Conservation (phyloP, 1,284 basidiomycete species). For the Tilletia walkeri region DNA sequence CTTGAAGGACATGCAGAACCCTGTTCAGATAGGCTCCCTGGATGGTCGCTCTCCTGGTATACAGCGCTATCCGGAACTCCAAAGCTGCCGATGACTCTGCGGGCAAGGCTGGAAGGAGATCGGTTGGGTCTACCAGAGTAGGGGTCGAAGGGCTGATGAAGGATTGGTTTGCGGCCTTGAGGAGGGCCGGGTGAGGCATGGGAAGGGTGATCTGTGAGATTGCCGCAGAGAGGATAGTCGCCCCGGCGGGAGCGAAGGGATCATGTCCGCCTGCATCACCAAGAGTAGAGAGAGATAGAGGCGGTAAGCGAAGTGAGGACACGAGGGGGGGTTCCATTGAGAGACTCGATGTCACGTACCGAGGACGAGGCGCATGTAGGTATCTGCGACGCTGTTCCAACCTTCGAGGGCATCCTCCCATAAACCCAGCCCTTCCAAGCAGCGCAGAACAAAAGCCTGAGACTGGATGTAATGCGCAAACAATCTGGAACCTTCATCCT, state of each 20-base stretch:
- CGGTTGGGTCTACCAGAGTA: not conserved
- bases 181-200: conserved; percentile 8
- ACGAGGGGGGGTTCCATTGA: not conserved
- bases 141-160: conserved; percentile 2
- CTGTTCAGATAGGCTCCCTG: conserved; percentile 2
- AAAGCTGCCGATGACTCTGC: not conserved
- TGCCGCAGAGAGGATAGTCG: not conserved
- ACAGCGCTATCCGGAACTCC: not conserved
- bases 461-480: conserved; percentile 9
- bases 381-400: conserved; percentile 12
- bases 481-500: not conserved
- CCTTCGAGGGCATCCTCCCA: conserved; percentile 18
- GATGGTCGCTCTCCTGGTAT: conserved; percentile 2
- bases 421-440: conserved; percentile 10
- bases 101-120: conserved; percentile 3
- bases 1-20: conserved; percentile 8
- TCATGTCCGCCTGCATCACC: conserved; percentile 7
- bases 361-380: conserved; percentile 12
- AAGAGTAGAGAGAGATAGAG: too few relatives aligned
- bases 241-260: not conserved
- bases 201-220: conserved; percentile 3
- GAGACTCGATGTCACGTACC: not conserved
- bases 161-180: not conserved
- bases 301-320: not conserved
- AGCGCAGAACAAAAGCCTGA: conserved; percentile 10